Evolutionary conservation across 148 eudicot species (phyloP).

Genomic region (Talinum fruticosum): DNA sequence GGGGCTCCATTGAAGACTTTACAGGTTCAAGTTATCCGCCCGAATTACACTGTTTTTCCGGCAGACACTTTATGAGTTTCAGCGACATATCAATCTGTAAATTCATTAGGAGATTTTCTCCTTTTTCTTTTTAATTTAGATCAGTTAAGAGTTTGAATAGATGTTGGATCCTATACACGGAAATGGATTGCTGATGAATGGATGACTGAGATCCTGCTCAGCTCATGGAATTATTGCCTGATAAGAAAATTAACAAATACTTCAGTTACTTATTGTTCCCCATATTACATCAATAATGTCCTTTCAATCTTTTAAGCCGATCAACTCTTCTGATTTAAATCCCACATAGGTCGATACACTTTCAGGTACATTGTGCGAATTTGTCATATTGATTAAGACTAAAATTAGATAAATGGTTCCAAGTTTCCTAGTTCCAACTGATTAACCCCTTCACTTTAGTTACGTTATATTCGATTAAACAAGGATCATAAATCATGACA

Average conservation of each 20-base stretch:
- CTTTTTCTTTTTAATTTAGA: neutral
- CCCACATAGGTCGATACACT: neutral
- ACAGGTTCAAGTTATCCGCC: constrained; percentile 43
- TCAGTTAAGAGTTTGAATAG: neutral
- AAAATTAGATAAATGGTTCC: neutral
- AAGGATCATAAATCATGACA: neutral
- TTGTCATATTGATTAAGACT: neutral
- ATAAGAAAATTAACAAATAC: neutral
- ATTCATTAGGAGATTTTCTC: constrained; percentile 1
- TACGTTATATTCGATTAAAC: constrained; percentile 2
- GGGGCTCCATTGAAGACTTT: constrained; percentile 44
- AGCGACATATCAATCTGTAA: neutral
- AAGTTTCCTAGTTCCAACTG: neutral
- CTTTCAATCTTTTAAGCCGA: neutral
- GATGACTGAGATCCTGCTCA: neutral
- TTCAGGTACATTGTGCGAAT: neutral
- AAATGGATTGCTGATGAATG: constrained; percentile 1
- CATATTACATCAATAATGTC: neutral
- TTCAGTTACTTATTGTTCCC: neutral
- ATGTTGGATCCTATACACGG: neutral
- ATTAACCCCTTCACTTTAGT: neutral
- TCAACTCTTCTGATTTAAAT: neutral
- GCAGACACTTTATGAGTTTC: constrained; percentile 30
- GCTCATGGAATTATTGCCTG: neutral
- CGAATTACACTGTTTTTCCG: constrained; percentile 17